Base-by-base conservation (phyloP, 169 alveolate genomes). In the Plasmodium reichenowi region DNA sequence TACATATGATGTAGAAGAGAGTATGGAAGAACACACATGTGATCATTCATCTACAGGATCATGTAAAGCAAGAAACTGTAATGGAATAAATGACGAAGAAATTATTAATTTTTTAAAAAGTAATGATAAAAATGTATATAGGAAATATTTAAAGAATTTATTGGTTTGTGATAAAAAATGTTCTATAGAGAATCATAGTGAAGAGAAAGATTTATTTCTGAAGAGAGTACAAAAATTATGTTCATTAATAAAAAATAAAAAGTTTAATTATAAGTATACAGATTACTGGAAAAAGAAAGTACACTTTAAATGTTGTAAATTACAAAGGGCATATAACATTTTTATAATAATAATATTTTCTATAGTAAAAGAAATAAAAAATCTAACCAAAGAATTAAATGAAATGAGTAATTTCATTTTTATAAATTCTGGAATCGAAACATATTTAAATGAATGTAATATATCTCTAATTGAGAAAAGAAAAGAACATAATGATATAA, bases 361-460 rank as follows among this genome's bases (percentile, higher is more conserved):
- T 15, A 83, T 83, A 58, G 91, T 52, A 68, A 83, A 83, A 68
- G 91, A 83, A 68, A 83, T 70, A 24, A 70, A 83, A 15, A 62
- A 45, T 43, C 70, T 83, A 45, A 67, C 32, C 68, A 83, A 56
- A 52, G 85, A 83, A 50, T 38, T 83, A 60, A 83, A 83, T 15
- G 83, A 56, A 12, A 68, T 70, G 85, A 17, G 47, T 67, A 72
- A 52, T 67, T 83, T 68, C 67, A 72, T 83, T 43, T 83, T 83
- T 83, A 83, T 83, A 22, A 83, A 83, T 83, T 83, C 91, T 43
- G 85, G 91, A 13, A 83, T 83, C 0, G 91, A 83, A 83, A 68
- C 54, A 20, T 83, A 83, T 56, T 68, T 83, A 68, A 83, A 83
- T 62, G 91, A 83, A 70, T 52, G 38, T 58, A 70, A 83, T 56